Evolutionary conservation across 2,329 filamentous ascomycete species (phyloP).

Genomic region (Fusarium staphyleae): DNA sequence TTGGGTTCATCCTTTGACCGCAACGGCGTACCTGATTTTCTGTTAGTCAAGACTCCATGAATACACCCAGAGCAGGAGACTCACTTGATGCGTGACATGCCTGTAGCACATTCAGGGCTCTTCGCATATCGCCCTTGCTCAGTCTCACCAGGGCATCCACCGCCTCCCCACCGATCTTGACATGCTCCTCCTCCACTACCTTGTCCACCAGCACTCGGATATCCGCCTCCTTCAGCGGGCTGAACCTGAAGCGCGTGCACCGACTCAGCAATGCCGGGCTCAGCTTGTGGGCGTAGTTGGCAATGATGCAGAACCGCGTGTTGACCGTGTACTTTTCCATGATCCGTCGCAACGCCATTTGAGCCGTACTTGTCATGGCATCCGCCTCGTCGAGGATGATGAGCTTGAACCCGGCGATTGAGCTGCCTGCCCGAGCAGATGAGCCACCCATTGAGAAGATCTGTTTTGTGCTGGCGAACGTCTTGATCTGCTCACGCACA

Average conservation of each 20-base stretch:
- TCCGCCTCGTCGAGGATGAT: slow-evolving; percentile 99
- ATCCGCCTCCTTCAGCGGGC: slow-evolving; percentile 86
- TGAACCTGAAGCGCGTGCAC: slow-evolving; percentile 95
- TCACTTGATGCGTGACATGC: slow-evolving; percentile 93
- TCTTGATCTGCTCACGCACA: slow-evolving; percentile 98
- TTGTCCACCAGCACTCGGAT: slow-evolving; percentile 86
- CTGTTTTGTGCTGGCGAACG: slow-evolving; percentile 96
- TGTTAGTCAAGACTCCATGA: slow-evolving; percentile 9
- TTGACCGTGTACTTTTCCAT: slow-evolving; percentile 99
- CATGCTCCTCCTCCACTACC: slow-evolving; percentile 85
- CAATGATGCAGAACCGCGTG: slow-evolving; percentile 97
- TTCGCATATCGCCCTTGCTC: slow-evolving; percentile 94
- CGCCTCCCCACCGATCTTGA: slow-evolving; percentile 83
- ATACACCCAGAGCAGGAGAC: slow-evolving; percentile 28
- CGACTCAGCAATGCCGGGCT: slow-evolving; percentile 90
- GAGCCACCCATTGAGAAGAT: slow-evolving; percentile 79
- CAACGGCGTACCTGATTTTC: slow-evolving; percentile 68
- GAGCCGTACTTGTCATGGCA: slow-evolving; percentile 97
- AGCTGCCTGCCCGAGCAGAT: slow-evolving; percentile 52
- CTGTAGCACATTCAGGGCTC: slow-evolving; percentile 93
- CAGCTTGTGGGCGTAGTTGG: slow-evolving; percentile 98
- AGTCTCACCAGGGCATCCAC: slow-evolving; percentile 83
- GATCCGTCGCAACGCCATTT: slow-evolving; percentile 95
- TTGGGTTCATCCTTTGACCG: slow-evolving; percentile 66
- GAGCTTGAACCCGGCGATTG: slow-evolving; percentile 84